These are phyloP conservation scores for Gynochthodes officinalis DNA, from an alignment of 257 asterid genomes.

Conservation along the genomic window DNA sequence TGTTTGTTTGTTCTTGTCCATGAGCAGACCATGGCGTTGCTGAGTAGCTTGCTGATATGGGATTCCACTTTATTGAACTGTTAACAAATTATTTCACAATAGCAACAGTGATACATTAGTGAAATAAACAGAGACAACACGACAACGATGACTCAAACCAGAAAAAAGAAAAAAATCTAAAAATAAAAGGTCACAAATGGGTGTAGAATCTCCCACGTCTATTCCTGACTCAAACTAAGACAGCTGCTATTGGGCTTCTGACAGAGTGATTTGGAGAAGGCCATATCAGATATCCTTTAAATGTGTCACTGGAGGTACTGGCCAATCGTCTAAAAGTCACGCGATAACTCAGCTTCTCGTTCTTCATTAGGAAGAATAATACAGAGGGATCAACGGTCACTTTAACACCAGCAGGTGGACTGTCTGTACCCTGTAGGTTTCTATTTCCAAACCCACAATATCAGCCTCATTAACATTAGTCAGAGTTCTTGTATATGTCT, in stretches of 20 bases:
- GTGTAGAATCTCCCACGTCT: not conserved
- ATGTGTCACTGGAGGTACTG: not conserved
- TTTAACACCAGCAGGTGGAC: constrained; percentile 13
- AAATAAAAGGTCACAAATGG: too few species aligned
- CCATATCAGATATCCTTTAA: constrained; percentile 21
- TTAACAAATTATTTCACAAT: too few species aligned
- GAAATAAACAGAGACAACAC: too few species aligned
- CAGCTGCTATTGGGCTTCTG: constrained; percentile 20
- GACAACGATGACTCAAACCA: too few species aligned
- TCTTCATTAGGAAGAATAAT: constrained; percentile 9
- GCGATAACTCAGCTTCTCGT: constrained; percentile 16
- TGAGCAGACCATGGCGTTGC: too few species aligned
- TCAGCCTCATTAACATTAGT: constrained; percentile 21
- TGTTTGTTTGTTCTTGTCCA: too few species aligned
- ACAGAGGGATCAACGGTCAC: constrained; percentile 6
- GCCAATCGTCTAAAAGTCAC: constrained; percentile 11
- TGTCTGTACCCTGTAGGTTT: constrained; percentile 17
- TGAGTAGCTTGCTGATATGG: too few species aligned
- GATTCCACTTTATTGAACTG: too few species aligned
- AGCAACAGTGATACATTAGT: too few species aligned
- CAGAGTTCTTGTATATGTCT: constrained; percentile 16
- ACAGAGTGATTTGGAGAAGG: constrained; percentile 9
- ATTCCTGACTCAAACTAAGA: not conserved
- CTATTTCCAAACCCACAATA: too few species aligned
- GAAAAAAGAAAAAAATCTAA: too few species aligned